Evolutionary conservation across 78 protist genomes (phyloP).

Genomic region (Isochrysis galbana): DNA sequence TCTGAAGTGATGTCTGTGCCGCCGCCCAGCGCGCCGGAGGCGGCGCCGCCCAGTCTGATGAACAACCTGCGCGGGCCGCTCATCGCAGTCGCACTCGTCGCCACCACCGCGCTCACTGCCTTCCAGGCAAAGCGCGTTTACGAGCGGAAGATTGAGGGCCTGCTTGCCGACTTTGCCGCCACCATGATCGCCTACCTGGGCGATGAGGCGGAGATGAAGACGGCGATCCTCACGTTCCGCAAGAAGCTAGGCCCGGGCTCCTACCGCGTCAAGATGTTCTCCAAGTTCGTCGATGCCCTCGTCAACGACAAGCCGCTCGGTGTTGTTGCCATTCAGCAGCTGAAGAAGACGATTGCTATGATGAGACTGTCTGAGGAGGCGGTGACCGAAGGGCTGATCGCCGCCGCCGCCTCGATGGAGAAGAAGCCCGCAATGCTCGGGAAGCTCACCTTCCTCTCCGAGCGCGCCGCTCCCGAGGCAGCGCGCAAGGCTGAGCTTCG

Average conservation of each 20-base stretch:
- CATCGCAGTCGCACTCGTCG: not conserved
- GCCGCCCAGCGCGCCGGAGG: not conserved
- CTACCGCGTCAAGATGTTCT: not conserved
- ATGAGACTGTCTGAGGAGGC: not conserved
- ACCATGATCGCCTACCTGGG: not conserved
- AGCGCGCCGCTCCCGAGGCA: constrained; percentile 1
- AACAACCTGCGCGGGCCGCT: not conserved
- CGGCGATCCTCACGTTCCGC: not conserved
- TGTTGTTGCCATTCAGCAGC: not conserved
- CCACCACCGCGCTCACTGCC: not conserved
- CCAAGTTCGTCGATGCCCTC: not conserved
- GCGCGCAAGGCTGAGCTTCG: not conserved
- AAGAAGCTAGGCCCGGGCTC: not conserved
- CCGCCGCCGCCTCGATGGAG: not conserved
- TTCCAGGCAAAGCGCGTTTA: not conserved
- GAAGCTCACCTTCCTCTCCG: constrained; percentile 36
- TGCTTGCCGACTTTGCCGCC: constrained; percentile 4
- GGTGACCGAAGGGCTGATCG: not conserved
- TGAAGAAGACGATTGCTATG: not conserved
- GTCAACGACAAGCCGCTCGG: not conserved
- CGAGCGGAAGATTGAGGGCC: not conserved
- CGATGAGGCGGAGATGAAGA: not conserved
- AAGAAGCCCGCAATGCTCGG: not conserved
- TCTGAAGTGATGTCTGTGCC: not conserved
- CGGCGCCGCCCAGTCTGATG: not conserved